Base-by-base conservation (phyloP, 2,329 filamentous ascomycete genomes). In the Cladophialophora carrionii region DNA sequence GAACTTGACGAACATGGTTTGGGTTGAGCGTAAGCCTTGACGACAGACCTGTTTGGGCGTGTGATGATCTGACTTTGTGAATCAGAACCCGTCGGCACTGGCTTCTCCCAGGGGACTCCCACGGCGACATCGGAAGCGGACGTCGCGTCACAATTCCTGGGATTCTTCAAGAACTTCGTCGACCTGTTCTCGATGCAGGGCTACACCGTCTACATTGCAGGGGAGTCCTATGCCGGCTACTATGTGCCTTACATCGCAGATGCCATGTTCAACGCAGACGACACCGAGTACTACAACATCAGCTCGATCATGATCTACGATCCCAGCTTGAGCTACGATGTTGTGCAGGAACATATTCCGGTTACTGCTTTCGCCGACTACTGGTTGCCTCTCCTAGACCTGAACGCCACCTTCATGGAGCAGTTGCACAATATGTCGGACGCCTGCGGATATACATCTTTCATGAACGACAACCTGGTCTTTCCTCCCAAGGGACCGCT, bases 121-220 rank as follows among this genome's bases (percentile, higher is more conserved):
- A 89, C 84, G 0, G 88, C 88, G 9, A 86, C 80, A 3, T 85
- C 84, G 70, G 87, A 91, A 69, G 83, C 86, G 32, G 89, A 92
- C 69, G 82, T 89, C 1, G 88, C 89, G 0, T 76, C 79, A n/a
- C 85, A 93, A 70, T 92, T 94, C 74, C 80, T 89, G 17, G 88
- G 88, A 57, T 95, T 92, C 78, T 92, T 87, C 83, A 88, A 88
- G 78, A 91, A 91, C 78, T 92, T 92, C 71, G 78, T 91, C 64
- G 81, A 90, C 37, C 87, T 87, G 0, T 92, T 92, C 70, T 80
- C 77, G n/a, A 80, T 91, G 72, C 82, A 90, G 22, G 83, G 84
- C 12, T 86, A 84, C 71, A 90, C 89, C 68, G 83, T 92, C 9
- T 94, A 89, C 75, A 84, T 95, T 63, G 83, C 89, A 0, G 75